phyloP scores from a whole-genome alignment of 768 basidiomycete genomes.

The Paxillus ammoniavirescens region DNA sequence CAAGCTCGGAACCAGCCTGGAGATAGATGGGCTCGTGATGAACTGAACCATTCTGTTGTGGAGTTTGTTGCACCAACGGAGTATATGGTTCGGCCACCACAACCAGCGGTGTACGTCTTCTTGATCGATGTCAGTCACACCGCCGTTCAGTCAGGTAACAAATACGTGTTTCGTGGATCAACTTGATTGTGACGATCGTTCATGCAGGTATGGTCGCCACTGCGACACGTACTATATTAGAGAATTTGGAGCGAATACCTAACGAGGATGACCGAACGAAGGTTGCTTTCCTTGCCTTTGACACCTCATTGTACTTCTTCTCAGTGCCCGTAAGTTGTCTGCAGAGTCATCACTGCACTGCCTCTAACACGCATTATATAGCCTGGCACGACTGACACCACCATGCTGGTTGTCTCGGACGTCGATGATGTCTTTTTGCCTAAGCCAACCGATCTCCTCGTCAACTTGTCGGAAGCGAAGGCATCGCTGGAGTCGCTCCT shows the following conservation, averaged over 20 bases:
- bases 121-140: conserved; percentile 94
- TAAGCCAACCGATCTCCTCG: conserved; percentile 93
- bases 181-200: not conserved
- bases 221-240: conserved; percentile 93
- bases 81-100: conserved; percentile 99
- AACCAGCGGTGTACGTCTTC: conserved; percentile 96
- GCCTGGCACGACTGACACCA: conserved; percentile 74
- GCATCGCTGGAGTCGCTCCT: conserved; percentile 79
- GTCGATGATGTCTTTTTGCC: conserved; percentile 97
- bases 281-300: conserved; percentile 89
- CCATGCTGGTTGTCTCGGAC: conserved; percentile 97
- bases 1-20: conserved; percentile 90
- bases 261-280: conserved; percentile 94
- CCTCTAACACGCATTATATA: conserved; percentile 21
- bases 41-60: conserved; percentile 91
- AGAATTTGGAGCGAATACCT: conserved; percentile 92
- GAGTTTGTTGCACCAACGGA: conserved; percentile 98
- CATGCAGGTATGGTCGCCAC: conserved; percentile 92
- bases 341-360: not conserved
- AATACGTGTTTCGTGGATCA: not conserved
- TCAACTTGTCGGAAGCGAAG: conserved; percentile 87
- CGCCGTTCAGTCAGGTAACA: conserved; percentile 83
- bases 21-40: conserved; percentile 91
- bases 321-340: conserved; percentile 61
- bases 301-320: conserved; percentile 94